Base-by-base conservation (phyloP, 2,329 filamentous ascomycete species). In the Apiospora pterosperma region DNA sequence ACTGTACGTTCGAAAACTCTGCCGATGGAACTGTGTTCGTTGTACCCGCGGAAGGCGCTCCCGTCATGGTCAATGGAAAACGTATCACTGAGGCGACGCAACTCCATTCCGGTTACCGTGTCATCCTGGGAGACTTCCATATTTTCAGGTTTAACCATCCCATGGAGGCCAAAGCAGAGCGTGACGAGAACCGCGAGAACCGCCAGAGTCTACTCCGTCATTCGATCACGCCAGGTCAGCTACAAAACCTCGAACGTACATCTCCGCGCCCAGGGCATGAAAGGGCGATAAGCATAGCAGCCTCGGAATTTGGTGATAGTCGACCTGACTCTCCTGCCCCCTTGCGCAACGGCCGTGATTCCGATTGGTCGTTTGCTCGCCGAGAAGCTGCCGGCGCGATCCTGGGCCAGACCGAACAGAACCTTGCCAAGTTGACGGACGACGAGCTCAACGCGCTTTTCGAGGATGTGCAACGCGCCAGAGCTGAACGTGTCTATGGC, bases 141-240 rank as follows among this genome's bases (percentile, higher is more conserved):
- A 99, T 99, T 67, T 98, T 99, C 80, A 86, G 96, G 64, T 99
- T 99, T 82, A 99, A 98, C 73, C 94, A 99, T 75, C 96, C 96
- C 0, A 91, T 97, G 83, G 96, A 99, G 79, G 96, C 96, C 36
- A 89, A 92, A 65, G 95, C 94, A 3, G 96, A 99, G 79, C 84
- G 96, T 63, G 94, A 93, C 14, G 48, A 55, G 48, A 55, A 55
- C 48, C 48, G 48, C 3, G 93, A 97, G 73, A 88, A 92, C 70
- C 92, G 92, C 67, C 88, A 93, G 74, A 97, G 92, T 73, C 81
- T 97, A 23, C 82, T 99, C 64, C 90, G 95, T 58, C 95, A 98
- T 74, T 96, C 94, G 1, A 80, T 90, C 39, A 88, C 88, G 5
- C 86, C 85, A 36, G 89, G 78, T 69, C 86, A 89, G 71, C 75